phyloP scores from a whole-genome alignment of 78 protist genomes.

The Dictyostelium firmibasis region DNA sequence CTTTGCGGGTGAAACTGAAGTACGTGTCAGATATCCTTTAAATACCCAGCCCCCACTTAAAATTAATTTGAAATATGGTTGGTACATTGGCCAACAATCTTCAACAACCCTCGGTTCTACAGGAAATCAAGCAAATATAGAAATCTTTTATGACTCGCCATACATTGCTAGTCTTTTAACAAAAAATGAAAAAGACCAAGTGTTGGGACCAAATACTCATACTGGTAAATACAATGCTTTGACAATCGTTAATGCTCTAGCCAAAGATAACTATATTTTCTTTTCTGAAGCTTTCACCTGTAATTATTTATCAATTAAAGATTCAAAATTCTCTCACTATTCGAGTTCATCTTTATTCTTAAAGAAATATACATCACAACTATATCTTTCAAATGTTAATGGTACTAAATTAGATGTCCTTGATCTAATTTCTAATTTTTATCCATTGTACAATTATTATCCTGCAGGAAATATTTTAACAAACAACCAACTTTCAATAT shows the following conservation, averaged over 20 bases:
- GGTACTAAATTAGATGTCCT: neutral
- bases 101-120: neutral
- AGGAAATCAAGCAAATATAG: neutral
- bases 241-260: neutral
- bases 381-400: neutral
- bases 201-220: neutral
- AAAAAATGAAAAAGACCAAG: neutral
- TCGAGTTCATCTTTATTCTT: neutral
- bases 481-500: neutral
- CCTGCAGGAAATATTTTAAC: neutral
- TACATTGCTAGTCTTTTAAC: neutral
- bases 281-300: neutral
- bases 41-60: neutral
- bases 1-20: conserved; percentile 12
- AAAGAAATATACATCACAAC: neutral
- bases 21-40: neutral
- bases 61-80: neutral
- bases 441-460: neutral
- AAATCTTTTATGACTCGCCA: neutral
- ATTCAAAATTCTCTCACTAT: neutral
- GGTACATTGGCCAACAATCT: neutral
- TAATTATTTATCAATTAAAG: neutral
- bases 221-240: neutral
- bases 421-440: neutral
- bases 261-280: neutral